Base-by-base conservation (phyloP, 495 filamentous ascomycete genomes). In the Hypoxylon lienhwacheense region DNA sequence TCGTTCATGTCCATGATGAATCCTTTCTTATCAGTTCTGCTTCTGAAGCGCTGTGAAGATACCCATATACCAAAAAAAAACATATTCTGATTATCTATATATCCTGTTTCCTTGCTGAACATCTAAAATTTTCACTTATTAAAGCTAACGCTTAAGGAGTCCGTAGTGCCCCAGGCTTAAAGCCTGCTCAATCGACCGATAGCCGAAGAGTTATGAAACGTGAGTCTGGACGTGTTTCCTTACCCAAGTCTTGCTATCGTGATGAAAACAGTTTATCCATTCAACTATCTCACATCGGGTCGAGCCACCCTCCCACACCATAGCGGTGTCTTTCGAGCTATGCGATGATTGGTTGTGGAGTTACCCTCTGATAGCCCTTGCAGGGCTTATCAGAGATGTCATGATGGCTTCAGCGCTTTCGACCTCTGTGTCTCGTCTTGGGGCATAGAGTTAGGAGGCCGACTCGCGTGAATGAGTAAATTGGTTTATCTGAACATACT, bases 241-340 rank as follows among this genome's bases (percentile, higher is more conserved):
- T 52, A 43, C 25, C 45, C 37, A 40, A 37, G 50, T 21, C 44
- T 46, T 50, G 46, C 40, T 67, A 70, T 76, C 70, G 87, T 87
- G 92, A 97, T 96, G 91, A 95, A 83, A 87, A 81, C 77, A 91
- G 91, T 90, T 85, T 88, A 97, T 97, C 92, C 92, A 97, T 97
- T 97, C 92, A 86, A 95, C 82, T 89, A 97, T 70, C 69, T 78
- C 73, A 80, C 81, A 74, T 58, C 75, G 69, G 60, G 74, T 87
- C 86, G 80, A 89, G 80, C 77, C 81, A 84, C 82, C 79, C 84
- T 89, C 80, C 82, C 85, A 66, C 78, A 95, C 89, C 85, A 75
- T 81, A 92, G 85, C 54, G n/a, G 14, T 65, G 67, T 61, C 65
- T 68, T 73, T 63, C 41, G 55, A 68, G 63, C 66, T 71, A 24